These are phyloP conservation scores for Lasiodiplodia hormozganensis DNA, from an alignment of 2,329 filamentous ascomycete genomes.

Conservation along the genomic window DNA sequence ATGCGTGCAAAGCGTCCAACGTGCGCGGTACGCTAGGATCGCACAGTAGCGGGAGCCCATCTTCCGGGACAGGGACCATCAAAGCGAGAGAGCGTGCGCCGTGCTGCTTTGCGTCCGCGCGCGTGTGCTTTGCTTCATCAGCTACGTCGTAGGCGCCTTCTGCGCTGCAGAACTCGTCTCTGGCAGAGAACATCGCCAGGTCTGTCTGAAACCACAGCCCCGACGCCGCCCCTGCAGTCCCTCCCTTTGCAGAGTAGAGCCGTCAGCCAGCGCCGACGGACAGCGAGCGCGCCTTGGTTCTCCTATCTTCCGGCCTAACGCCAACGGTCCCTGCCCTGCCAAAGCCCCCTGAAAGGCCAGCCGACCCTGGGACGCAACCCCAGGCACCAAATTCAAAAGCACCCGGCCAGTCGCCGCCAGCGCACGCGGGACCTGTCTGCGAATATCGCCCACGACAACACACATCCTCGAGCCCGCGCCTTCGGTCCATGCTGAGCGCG, in stretches of 20 bases:
- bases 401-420: slow-evolving; percentile 24
- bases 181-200: slow-evolving; percentile 12
- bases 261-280: slow-evolving; percentile 1
- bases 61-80: slow-evolving; percentile 1
- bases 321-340: slow-evolving; percentile 25
- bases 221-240: slow-evolving; percentile 17
- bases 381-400: slow-evolving; percentile 27
- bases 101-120: not conserved
- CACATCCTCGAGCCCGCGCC: slow-evolving; percentile 7
- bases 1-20: slow-evolving; percentile 10
- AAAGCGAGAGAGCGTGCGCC: not conserved
- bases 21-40: slow-evolving; percentile 20
- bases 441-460: slow-evolving; percentile 19
- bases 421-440: slow-evolving; percentile 24
- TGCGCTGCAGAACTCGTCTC: slow-evolving; percentile 12
- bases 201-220: slow-evolving; percentile 12
- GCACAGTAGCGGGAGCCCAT: slow-evolving; percentile 14
- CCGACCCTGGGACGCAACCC: slow-evolving; percentile 24
- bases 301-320: slow-evolving; percentile 28
- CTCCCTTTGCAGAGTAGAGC: not conserved
- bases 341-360: slow-evolving; percentile 15
- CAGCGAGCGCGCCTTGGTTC: slow-evolving; percentile 17
- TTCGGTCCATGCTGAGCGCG: slow-evolving; percentile 18
- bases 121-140: not conserved
- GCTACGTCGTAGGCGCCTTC: not conserved